Base-by-base conservation (phyloP, 306 rosid species). In the Quercus cerris region DNA sequence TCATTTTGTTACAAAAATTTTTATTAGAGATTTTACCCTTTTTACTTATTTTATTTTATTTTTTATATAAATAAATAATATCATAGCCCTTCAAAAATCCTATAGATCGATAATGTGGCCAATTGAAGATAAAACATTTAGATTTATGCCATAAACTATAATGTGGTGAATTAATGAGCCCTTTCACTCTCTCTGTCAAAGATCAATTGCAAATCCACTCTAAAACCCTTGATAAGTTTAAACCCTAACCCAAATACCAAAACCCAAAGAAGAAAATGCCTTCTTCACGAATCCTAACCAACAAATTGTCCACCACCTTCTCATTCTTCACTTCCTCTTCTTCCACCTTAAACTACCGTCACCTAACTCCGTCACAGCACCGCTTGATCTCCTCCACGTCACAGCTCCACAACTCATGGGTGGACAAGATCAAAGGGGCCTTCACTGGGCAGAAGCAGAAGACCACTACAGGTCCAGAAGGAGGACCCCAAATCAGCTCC, bases 391-490 rank as follows among this genome's bases (percentile, higher is more conserved):
- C 59, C 92, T 85, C 82, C 46, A 88, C 97, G 20, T 33, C 85
- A 31, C 93, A 81, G 28, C 84, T 93, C 15, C 88, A 87, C 3
- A 75, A 52, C 78, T 91, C 95, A 84, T 95, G 97, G 99, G 73
- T 91, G 85, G 77, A 85, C 69, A 93, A 83, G 94, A 79, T 93
- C 51, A 94, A 93, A 86, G 93, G 88, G 11, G 94, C 77, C 87
- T 82, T 94, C 79, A 90, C 97, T 14, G 97, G 97, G 31, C 14
- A 49, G 54, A 3, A 49, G 54, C 66, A 90, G 52, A 88, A 87
- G 61, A 17, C 75, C 77, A 31, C 90, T 49, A 1, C 77, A 2
- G 64, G 13, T 7, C 17, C 62, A 33, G 89, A 73, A 11, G 89
- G 75, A 9, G 83, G 58, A 12, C 6, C 87, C 25, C 73, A 77